These are phyloP conservation scores for Pichia rugopelliculosa DNA, from an alignment of 805 yeast genomes.

Conservation along the genomic window DNA sequence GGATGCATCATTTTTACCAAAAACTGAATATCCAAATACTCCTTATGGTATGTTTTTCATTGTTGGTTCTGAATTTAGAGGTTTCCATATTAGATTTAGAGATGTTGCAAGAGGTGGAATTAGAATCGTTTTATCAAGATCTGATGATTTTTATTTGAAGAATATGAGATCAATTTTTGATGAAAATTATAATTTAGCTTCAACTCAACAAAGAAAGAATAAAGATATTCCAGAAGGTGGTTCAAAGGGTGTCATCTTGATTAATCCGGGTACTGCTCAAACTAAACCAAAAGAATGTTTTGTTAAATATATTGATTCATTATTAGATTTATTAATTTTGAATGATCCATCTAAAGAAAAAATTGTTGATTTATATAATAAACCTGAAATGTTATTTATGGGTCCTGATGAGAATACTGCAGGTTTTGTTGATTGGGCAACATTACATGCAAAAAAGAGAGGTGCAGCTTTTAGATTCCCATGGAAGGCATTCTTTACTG, in stretches of 20 bases:
- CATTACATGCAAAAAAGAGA: constrained; percentile 81
- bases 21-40: constrained; percentile 80
- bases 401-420: constrained; percentile 99
- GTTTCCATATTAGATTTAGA: constrained; percentile 94
- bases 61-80: constrained; percentile 94
- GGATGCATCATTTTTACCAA: constrained; percentile 79
- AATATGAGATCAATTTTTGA: constrained; percentile 88
- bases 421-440: constrained; percentile 94
- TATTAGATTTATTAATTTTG: constrained; percentile 75
- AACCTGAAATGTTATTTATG: constrained; percentile 87
- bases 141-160: constrained; percentile 73
- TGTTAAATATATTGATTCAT: constrained; percentile 86
- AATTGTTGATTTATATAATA: constrained; percentile 75
- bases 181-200: constrained; percentile 92
- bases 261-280: constrained; percentile 66
- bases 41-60: constrained; percentile 93
- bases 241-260: constrained; percentile 89
- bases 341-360: constrained; percentile 68
- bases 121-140: constrained; percentile 84
- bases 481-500: constrained; percentile 97
- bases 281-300: constrained; percentile 77
- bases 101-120: constrained; percentile 99
- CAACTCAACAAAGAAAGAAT: constrained; percentile 93
- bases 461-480: constrained; percentile 75
- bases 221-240: constrained; percentile 99